These are phyloP conservation scores for Porodaedalea pini DNA, from an alignment of 1,284 basidiomycete species.

Conservation along the genomic window DNA sequence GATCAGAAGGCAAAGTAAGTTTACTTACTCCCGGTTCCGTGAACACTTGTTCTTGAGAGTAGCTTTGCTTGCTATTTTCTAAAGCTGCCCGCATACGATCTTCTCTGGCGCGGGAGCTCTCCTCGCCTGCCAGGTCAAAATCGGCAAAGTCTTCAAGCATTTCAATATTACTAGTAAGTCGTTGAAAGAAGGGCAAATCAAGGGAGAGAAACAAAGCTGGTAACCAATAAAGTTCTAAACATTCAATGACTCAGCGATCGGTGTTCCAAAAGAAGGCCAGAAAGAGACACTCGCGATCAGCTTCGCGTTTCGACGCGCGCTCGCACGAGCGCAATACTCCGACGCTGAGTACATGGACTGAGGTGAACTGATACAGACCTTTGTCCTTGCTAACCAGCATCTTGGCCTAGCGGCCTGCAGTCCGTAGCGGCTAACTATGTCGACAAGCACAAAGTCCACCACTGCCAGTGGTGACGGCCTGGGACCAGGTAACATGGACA, in stretches of 20 bases:
- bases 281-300: too few relatives aligned
- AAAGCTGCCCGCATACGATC: conserved; percentile 15
- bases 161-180: not conserved
- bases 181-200: not conserved
- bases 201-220: not conserved
- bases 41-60: conserved; percentile 7
- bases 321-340: not conserved
- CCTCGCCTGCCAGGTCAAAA: conserved; percentile 6
- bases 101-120: conserved; percentile 3
- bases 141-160: conserved; percentile 16
- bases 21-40: conserved; percentile 14
- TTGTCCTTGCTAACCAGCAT: not conserved
- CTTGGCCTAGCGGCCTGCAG: not conserved
- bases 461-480: not conserved
- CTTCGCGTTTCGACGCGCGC: too few relatives aligned
- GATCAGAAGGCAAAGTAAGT: not conserved
- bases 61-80: conserved; percentile 15
- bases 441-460: not conserved
- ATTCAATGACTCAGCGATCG: not conserved
- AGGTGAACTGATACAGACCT: not conserved
- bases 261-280: not conserved
- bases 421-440: not conserved
- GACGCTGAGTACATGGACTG: not conserved
- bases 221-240: too few relatives aligned
- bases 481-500: not conserved